A percentile compares a stretch with the other conserved stretches of the same genome.
Evolutionary conservation across 1,284 basidiomycete genomes (phyloP).

Genomic region (Ganoderma resinaceum): DNA sequence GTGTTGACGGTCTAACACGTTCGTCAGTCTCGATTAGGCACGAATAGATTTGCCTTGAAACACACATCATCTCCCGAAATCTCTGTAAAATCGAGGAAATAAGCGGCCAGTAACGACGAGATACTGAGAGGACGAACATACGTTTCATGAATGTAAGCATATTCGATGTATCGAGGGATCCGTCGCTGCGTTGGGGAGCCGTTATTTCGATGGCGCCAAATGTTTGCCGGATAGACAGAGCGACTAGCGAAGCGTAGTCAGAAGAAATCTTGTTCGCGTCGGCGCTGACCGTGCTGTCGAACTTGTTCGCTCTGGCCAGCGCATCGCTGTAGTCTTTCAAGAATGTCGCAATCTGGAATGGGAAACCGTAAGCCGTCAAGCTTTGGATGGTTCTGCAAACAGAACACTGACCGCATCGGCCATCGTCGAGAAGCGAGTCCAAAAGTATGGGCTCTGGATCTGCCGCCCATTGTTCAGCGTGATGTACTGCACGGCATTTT

Average conservation of each 20-base stretch:
- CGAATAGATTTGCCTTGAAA: constrained; percentile 14
- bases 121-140: constrained; percentile 28
- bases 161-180: constrained; percentile 63
- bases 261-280: constrained; percentile 62
- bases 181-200: constrained; percentile 56
- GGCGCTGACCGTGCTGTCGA: constrained; percentile 58
- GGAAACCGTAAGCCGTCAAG: neutral
- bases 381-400: neutral
- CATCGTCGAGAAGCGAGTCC: constrained; percentile 53
- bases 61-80: constrained; percentile 71
- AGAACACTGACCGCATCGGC: constrained; percentile 48
- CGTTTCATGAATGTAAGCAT: constrained; percentile 72
- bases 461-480: constrained; percentile 52
- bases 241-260: constrained; percentile 64
- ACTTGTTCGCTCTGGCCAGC: constrained; percentile 53
- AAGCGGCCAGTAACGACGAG: neutral
- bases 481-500: constrained; percentile 63
- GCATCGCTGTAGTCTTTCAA: constrained; percentile 58
- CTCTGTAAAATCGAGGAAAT: constrained; percentile 46
- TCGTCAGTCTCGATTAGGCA: constrained; percentile 3
- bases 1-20: constrained; percentile 66
- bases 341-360: constrained; percentile 59
- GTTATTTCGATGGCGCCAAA: constrained; percentile 69
- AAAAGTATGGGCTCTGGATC: constrained; percentile 56
- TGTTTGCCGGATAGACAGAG: constrained; percentile 65